Percentiles rank a stretch among this genome's conserved stretches.
These are phyloP conservation scores for Cryphonectria parasitica DNA, from an alignment of 2,329 filamentous ascomycete genomes.

Conservation along the genomic window DNA sequence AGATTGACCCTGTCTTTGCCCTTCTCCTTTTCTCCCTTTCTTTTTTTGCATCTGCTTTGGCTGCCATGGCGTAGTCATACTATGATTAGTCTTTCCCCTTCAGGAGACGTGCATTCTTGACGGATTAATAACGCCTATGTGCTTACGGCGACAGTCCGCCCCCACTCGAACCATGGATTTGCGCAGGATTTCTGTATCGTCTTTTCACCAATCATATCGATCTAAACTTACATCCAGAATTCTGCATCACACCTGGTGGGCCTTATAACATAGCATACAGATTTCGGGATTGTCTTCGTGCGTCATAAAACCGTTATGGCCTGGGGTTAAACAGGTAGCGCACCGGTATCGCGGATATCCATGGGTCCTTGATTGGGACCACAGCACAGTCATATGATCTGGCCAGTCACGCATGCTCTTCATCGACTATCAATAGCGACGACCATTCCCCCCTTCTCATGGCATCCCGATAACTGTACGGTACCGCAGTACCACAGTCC, in stretches of 20 bases:
- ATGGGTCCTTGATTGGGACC: neutral
- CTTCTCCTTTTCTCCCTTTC: too few species aligned
- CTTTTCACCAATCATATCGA: neutral
- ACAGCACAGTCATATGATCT: neutral
- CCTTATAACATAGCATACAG: neutral
- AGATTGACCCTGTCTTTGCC: too few species aligned
- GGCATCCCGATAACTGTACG: neutral
- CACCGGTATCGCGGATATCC: neutral
- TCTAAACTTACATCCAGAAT: neutral
- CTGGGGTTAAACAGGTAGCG: neutral
- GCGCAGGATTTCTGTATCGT: neutral
- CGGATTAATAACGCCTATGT: neutral
- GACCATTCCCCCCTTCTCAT: neutral
- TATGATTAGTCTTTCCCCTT: neutral
- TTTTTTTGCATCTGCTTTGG: neutral
- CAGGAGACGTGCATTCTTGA: neutral
- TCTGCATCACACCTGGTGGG: neutral
- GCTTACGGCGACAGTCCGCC: neutral
- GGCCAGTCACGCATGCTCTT: neutral
- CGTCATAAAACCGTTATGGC: neutral
- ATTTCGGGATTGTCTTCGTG: neutral
- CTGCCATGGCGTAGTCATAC: neutral
- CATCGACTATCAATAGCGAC: neutral
- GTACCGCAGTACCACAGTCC: neutral
- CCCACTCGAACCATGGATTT: neutral